Percentiles rank a stretch among this genome's conserved stretches.
Conservation (phyloP, 2,329 filamentous ascomycete genomes). For the Waltergamsia citrina region DNA sequence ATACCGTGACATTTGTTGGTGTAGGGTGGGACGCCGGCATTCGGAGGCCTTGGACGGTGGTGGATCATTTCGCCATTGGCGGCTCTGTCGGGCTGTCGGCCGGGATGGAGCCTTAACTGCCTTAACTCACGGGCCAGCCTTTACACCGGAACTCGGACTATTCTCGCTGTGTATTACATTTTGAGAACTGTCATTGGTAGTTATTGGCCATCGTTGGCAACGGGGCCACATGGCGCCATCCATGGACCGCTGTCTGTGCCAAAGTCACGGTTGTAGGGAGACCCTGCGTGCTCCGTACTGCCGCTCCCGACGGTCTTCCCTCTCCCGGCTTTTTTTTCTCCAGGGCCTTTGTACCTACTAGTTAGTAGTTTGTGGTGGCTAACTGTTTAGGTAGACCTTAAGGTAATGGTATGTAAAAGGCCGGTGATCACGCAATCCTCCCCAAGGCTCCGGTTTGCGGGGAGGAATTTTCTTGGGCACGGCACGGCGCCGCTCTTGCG, state of each 20-base stretch:
- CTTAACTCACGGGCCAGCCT: not conserved
- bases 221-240: not conserved
- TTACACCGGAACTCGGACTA: slow-evolving; percentile 4
- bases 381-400: too few relatives aligned
- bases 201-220: not conserved
- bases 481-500: not conserved
- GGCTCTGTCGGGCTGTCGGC: slow-evolving; percentile 3
- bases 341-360: too few relatives aligned
- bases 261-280: too few relatives aligned
- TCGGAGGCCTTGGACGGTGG: slow-evolving; percentile 2
- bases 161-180: not conserved
- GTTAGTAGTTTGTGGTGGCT: too few relatives aligned
- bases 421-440: slow-evolving; percentile 3
- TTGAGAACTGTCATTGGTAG: not conserved
- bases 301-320: too few relatives aligned
- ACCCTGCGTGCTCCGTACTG: too few relatives aligned
- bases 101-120: not conserved
- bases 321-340: too few relatives aligned
- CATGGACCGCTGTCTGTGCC: too few relatives aligned
- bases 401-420: too few relatives aligned
- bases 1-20: not conserved
- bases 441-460: slow-evolving; percentile 1
- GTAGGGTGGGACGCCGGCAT: slow-evolving; percentile 1
- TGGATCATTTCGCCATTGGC: slow-evolving; percentile 4
- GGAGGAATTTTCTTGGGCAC: slow-evolving; percentile 1